Evolutionary conservation across 2,329 filamentous ascomycete species (phyloP).

Genomic region (Lachnellula occidentalis): DNA sequence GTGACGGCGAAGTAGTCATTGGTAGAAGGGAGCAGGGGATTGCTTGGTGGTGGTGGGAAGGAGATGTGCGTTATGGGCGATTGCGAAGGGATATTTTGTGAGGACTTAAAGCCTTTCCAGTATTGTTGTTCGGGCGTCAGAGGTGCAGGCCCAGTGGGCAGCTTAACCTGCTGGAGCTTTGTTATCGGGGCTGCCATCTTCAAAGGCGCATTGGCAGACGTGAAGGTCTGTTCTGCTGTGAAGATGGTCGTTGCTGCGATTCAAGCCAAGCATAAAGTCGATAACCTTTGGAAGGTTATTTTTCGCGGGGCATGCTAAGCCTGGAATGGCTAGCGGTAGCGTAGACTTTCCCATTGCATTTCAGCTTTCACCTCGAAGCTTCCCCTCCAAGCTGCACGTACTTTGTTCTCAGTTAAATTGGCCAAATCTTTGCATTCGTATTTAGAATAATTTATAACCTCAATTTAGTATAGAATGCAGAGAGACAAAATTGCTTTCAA

Average conservation of each 20-base stretch:
- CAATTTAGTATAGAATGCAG: not conserved
- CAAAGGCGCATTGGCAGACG: constrained; percentile 6
- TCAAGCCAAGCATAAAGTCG: not conserved
- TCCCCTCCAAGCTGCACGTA: no score
- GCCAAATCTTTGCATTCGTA: not conserved
- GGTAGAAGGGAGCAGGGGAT: constrained; percentile 39
- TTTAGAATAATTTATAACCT: no score
- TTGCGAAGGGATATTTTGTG: constrained; percentile 82
- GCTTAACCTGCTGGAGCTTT: constrained; percentile 53
- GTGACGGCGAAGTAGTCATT: constrained; percentile 84
- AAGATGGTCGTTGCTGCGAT: not conserved
- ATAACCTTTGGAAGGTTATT: constrained; percentile 4
- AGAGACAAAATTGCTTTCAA: not conserved
- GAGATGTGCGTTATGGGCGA: constrained; percentile 90
- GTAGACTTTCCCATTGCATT: not conserved
- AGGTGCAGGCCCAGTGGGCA: constrained; percentile 75
- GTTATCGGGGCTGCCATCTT: constrained; percentile 29
- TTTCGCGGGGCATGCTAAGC: constrained; percentile 4
- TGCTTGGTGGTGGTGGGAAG: constrained; percentile 47
- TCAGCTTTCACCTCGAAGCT: not conserved
- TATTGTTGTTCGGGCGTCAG: constrained; percentile 90
- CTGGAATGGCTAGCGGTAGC: not conserved
- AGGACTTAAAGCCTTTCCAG: constrained; percentile 93
- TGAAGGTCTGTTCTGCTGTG: not conserved
- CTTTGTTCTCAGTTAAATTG: not conserved